These are phyloP conservation scores for Solanum chmielewskii DNA, from an alignment of 257 asterid species.

Conservation along the genomic window DNA sequence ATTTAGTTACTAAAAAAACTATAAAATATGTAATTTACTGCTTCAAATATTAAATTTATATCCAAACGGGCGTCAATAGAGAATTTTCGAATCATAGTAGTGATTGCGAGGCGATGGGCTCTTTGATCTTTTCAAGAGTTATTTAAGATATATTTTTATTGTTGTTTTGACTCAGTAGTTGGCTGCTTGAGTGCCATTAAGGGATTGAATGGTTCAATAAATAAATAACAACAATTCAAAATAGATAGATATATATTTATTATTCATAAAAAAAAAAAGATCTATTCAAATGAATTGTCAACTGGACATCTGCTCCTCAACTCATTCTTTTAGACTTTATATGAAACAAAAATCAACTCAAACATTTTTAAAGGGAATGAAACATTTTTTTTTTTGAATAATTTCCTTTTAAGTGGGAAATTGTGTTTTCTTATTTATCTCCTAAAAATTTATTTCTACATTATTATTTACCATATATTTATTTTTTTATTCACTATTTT, in stretches of 20 bases:
- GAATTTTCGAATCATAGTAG: not conserved
- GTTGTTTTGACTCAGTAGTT: not conserved
- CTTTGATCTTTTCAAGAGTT: not conserved
- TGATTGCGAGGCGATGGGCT: not conserved
- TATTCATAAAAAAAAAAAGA: not conserved
- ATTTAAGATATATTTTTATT: not conserved
- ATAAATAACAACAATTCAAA: no score
- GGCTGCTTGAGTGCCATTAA: not conserved
- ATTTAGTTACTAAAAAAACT: no score
- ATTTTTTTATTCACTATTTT: no score
- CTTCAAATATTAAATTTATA: no score
- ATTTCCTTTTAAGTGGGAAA: no score
- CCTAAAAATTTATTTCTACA: no score
- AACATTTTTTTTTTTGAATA: no score
- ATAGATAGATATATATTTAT: no score
- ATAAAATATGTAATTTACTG: no score
- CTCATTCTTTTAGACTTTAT: not conserved
- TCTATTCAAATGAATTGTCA: not conserved
- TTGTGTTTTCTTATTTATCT: no score
- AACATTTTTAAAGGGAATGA: not conserved
- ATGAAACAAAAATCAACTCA: not conserved
- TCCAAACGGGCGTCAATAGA: not conserved
- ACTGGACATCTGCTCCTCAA: not conserved
- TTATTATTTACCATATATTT: no score
- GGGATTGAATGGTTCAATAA: no score